Base-by-base conservation (phyloP, 805 yeast species). In the Candida gorgasii region DNA sequence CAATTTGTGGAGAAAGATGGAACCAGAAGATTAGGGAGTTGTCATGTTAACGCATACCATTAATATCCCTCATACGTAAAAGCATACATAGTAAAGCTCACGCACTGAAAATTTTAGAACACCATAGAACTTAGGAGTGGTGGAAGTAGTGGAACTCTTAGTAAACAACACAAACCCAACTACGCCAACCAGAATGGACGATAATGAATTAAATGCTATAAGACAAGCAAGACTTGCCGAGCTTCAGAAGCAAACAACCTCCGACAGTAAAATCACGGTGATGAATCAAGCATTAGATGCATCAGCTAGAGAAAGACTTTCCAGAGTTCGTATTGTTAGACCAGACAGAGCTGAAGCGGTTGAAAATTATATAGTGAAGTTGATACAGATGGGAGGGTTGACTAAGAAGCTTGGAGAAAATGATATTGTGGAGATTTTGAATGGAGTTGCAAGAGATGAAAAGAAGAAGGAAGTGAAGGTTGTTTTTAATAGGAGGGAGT, bases 211-310 rank as follows among this genome's bases (percentile, higher is more conserved):
- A 45, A 81, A 84, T 52, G 97, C 97, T 23, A 86, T 92, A 49
- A 79, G 98, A 53, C 89, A 88, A 34, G 97, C 97, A n/a, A 78
- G 98, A 51, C 65, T 92, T 53, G 83, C 84, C 17, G 96, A 92
- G 63, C 69, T 92, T 48, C 95, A 86, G 60, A 74, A 73, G 76
- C 40, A 47, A 14, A 38, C 45, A 35, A 43, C 62, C 37, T 74
- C 70, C 26, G 80, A 75, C 23, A 61, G 62, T 48, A 66, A 75
- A 33, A 56, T 53, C 39, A 53, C 70, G 16, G 62, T 65, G 44
- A 66, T 89, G 42, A 74, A 87, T 6, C 92, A 86, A 50, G 76
- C 89, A 15, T 71, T 93, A 34, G 87, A 86, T 43, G 82, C 92
- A 8, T 79, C 76, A 39, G 99, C 98, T 1, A 75, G 95, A 36